Conservation (phyloP, 2,329 filamentous ascomycete species). For the Cadophora sp. region DNA sequence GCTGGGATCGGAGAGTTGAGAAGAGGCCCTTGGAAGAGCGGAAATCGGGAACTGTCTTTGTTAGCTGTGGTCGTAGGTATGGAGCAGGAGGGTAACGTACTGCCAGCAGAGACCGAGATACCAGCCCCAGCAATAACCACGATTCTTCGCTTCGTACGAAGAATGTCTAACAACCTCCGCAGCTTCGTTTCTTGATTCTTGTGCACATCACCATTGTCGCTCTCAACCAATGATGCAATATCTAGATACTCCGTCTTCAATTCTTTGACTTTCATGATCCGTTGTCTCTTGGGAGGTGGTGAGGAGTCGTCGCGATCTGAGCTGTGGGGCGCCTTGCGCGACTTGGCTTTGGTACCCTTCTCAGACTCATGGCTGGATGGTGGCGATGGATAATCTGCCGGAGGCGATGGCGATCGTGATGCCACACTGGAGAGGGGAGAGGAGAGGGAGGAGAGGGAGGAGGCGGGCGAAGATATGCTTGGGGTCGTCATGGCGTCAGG, state of each 20-base stretch:
- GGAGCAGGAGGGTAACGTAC: conserved; percentile 57
- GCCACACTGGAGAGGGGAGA: conserved; percentile 46
- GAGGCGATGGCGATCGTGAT: conserved; percentile 47
- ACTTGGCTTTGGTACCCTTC: conserved; percentile 31
- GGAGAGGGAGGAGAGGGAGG: conserved; percentile 40
- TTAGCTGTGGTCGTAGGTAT: conserved; percentile 28
- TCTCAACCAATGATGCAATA: conserved; percentile 59
- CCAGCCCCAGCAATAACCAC: conserved; percentile 96
- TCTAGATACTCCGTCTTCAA: conserved; percentile 86
- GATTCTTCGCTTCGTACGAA: conserved; percentile 93
- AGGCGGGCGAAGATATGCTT: conserved; percentile 41
- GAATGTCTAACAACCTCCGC: conserved; percentile 72
- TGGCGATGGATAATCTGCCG: conserved; percentile 43
- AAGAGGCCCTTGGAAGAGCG: conserved; percentile 92
- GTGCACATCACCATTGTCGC: conserved; percentile 53
- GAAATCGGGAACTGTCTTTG: conserved; percentile 81
- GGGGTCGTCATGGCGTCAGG: conserved; percentile 25
- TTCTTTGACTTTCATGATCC: conserved; percentile 67
- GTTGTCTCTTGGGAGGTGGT: conserved; percentile 78
- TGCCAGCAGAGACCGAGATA: conserved; percentile 95
- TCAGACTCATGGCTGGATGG: conserved; percentile 41
- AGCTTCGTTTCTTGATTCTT: conserved; percentile 67
- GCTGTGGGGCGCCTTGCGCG: conserved; percentile 32
- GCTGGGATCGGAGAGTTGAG: conserved; percentile 80
- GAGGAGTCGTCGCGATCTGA: conserved; percentile 57